A percentile compares a stretch with the other conserved stretches of the same genome.
phyloP scores from a whole-genome alignment of 768 basidiomycete species.

The Steccherinum ochraceum region DNA sequence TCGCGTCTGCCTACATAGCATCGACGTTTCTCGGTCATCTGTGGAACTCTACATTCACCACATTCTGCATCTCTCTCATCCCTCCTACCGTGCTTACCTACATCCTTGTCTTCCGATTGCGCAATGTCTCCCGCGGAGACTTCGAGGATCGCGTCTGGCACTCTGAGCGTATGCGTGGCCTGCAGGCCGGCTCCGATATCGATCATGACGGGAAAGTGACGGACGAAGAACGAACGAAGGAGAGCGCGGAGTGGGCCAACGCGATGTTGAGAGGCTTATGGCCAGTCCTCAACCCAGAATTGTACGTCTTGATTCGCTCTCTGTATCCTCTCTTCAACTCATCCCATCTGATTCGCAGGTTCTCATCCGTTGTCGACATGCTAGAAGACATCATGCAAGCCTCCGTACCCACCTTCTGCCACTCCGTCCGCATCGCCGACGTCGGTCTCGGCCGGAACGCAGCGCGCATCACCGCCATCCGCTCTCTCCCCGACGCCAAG shows the following conservation, averaged over 20 bases:
- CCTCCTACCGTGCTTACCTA: slow-evolving; percentile 17
- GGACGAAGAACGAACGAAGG: slow-evolving; percentile 22
- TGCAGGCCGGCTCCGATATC: slow-evolving; percentile 20
- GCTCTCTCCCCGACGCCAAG: slow-evolving; percentile 45
- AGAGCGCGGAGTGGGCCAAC: slow-evolving; percentile 63
- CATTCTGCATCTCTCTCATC: slow-evolving; percentile 11
- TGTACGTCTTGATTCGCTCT: slow-evolving; percentile 20
- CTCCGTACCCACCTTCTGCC: slow-evolving; percentile 41
- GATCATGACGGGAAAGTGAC: slow-evolving; percentile 22
- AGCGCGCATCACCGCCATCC: slow-evolving; percentile 61
- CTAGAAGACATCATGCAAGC: slow-evolving; percentile 54
- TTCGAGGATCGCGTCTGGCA: slow-evolving; percentile 27
- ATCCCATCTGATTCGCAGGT: slow-evolving; percentile 18
- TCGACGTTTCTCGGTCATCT: slow-evolving; percentile 15
- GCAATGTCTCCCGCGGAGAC: slow-evolving; percentile 16
- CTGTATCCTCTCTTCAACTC: not conserved
- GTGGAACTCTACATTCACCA: slow-evolving; percentile 7
- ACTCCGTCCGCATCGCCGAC: slow-evolving; percentile 66
- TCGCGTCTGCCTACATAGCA: slow-evolving; percentile 13
- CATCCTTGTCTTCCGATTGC: slow-evolving; percentile 17
- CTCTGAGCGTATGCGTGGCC: slow-evolving; percentile 25
- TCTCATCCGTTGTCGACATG: slow-evolving; percentile 53
- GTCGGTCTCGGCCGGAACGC: slow-evolving; percentile 65
- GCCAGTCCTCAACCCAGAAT: slow-evolving; percentile 68
- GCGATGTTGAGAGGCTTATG: slow-evolving; percentile 54